These are phyloP conservation scores for Lentinula raphanica DNA, from an alignment of 768 basidiomycete genomes.

Conservation along the genomic window DNA sequence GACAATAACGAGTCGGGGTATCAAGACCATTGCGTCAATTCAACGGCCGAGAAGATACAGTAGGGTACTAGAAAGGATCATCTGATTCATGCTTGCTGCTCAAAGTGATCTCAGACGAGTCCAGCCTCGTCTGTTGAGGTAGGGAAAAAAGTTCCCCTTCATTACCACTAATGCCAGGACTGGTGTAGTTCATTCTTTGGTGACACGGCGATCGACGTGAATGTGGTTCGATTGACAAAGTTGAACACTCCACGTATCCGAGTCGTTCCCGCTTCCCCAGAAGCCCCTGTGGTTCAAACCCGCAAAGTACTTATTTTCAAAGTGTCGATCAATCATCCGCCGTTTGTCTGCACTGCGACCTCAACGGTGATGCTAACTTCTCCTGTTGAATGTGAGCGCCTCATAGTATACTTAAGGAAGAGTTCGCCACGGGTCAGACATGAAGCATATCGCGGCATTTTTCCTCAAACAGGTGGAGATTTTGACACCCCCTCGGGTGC, in stretches of 20 bases:
- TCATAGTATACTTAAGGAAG: constrained; percentile 66
- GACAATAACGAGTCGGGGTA: too few species aligned
- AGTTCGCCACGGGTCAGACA: constrained; percentile 65
- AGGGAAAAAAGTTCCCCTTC: constrained; percentile 16
- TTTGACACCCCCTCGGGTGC: constrained; percentile 12
- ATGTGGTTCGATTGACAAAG: constrained; percentile 51
- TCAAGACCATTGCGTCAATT: too few species aligned
- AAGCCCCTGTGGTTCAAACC: constrained; percentile 51
- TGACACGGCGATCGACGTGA: constrained; percentile 53
- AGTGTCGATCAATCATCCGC: constrained; percentile 47
- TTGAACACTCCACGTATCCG: constrained; percentile 13
- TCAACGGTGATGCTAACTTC: constrained; percentile 60
- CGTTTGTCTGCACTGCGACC: constrained; percentile 60
- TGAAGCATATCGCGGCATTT: constrained; percentile 52
- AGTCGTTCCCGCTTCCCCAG: constrained; percentile 38
- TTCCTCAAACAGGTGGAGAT: constrained; percentile 22
- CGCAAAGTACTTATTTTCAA: constrained; percentile 63
- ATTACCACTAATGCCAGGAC: background rate
- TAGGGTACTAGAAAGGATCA: too few species aligned
- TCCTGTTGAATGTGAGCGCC: constrained; percentile 46
- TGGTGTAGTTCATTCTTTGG: constrained; percentile 58
- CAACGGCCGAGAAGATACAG: too few species aligned
- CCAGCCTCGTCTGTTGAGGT: constrained; percentile 71
- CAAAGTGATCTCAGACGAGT: constrained; percentile 69
- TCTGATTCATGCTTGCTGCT: constrained; percentile 61